Evolutionary conservation across 805 yeast species (phyloP), one percentile per base, ranked within the genome.

Genomic region (Maudiozyma barnettii): DNA sequence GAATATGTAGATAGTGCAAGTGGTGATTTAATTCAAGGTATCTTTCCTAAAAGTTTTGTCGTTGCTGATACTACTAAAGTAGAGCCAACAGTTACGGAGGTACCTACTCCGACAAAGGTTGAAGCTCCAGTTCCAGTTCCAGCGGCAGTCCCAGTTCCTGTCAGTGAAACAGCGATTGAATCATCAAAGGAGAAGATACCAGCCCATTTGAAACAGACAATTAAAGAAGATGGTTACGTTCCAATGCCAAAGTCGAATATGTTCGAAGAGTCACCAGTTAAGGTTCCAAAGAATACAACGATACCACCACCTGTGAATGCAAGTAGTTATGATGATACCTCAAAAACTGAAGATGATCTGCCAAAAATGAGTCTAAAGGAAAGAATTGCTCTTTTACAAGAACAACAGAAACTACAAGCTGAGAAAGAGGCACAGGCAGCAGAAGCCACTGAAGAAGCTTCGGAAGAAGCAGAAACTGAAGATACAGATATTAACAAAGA

Each of bases 11-110:
- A 69, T 51, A 12, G 37, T 18, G 74, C 67, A 50, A 19, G 21
- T n/a, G 86, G 86, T 5, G 58, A 52, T 9, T 39, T 54, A 22
- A 65, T 68, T 41, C 65, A 76, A 19, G 99, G 99, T 7, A 81
- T 90, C 69, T 93, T 93, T 57, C 99, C 99, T 3, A 78, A 76
- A 61, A 80, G 79, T 59, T 91, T 87, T 68, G 98, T 91, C 5
- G 13, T 21, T 31, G 29, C 12, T 14, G 29, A 33, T 2, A 8
- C 26, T 22, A n/a, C 33, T 8, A 21, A 21, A 3, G 30, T 14
- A 5, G 43, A 40, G 16, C 37, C 48, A 13, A 14, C 39, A 20
- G 16, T 40, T 20, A 20, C 41, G 10, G 16, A 14, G 1, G 7
- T 18, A 3, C 42, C 35, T 5, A 36, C 5, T 2, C 41, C 44